A percentile compares a stretch with the other conserved stretches of the same genome.
phyloP scores from a whole-genome alignment of 2,329 filamentous ascomycete species.

The Amylocarpus encephaloides region DNA sequence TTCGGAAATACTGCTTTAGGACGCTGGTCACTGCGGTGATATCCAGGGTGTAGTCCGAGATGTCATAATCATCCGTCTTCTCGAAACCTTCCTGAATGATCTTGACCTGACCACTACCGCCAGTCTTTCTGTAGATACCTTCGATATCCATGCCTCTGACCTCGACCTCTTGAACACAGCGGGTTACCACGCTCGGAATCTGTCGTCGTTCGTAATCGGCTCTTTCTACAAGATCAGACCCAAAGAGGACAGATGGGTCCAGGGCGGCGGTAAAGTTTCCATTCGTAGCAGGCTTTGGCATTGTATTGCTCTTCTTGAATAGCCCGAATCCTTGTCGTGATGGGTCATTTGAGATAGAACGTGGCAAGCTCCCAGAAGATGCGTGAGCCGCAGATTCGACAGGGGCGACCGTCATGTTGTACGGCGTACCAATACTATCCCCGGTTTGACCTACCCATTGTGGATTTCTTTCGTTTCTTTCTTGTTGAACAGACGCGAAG shows the following conservation, averaged over 20 bases:
- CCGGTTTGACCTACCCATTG: conserved; percentile 48
- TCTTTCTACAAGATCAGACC: conserved; percentile 79
- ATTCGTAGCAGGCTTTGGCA: conserved; percentile 45
- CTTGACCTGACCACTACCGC: conserved; percentile 86
- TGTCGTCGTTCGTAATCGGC: conserved; percentile 83
- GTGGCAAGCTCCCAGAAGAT: conserved; percentile 19
- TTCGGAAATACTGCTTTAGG: conserved; percentile 95
- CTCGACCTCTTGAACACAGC: conserved; percentile 96
- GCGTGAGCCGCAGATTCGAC: conserved; percentile 39
- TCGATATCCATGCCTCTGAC: conserved; percentile 94
- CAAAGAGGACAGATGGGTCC: conserved; percentile 63
- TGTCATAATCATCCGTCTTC: conserved; percentile 77
- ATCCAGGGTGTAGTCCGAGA: conserved; percentile 87
- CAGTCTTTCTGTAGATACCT: conserved; percentile 96
- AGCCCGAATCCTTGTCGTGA: conserved; percentile 55
- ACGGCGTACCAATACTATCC: conserved; percentile 63
- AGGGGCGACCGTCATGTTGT: conserved; percentile 58
- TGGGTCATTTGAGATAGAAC: conserved; percentile 26
- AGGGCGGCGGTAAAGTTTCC: conserved; percentile 39
- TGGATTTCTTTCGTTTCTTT: conserved; percentile 47
- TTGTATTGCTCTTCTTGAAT: conserved; percentile 46
- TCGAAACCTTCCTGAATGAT: conserved; percentile 89
- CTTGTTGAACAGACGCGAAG: conserved; percentile 51
- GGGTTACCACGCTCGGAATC: conserved; percentile 83
- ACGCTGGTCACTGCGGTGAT: conserved; percentile 95